Conservation (phyloP, 768 basidiomycete genomes). For the Xerocomus spinulosus region DNA sequence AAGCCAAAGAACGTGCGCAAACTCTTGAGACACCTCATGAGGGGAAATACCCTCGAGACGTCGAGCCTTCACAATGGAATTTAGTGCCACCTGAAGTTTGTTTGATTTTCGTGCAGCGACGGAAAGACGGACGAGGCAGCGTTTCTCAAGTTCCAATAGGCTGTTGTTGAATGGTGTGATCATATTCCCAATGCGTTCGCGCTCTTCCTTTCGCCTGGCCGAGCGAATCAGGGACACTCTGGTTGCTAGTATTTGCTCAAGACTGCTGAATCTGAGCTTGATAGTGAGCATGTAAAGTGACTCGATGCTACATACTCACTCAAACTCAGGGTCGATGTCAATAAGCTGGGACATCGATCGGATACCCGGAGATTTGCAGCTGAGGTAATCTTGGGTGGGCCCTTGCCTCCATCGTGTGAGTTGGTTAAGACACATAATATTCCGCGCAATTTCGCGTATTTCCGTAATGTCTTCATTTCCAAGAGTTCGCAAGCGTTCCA, state of each 20-base stretch:
- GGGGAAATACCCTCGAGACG: conserved; percentile 45
- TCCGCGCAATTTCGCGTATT: conserved; percentile 62
- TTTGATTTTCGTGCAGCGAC: conserved; percentile 63
- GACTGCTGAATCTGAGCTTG: conserved; percentile 57
- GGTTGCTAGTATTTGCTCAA: conserved; percentile 78
- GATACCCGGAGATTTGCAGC: conserved; percentile 31
- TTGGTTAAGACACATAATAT: conserved; percentile 80
- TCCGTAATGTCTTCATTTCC: conserved; percentile 79
- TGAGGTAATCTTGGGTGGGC: conserved; percentile 26
- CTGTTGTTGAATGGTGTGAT: conserved; percentile 46
- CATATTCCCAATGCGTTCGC: conserved; percentile 71
- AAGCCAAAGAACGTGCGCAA: conserved; percentile 85
- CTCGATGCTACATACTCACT: conserved; percentile 44
- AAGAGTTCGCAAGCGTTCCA: conserved; percentile 56
- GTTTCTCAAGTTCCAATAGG: conserved; percentile 59
- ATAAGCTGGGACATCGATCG: conserved; percentile 41
- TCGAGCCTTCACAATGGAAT: conserved; percentile 76
- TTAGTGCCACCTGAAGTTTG: conserved; percentile 78
- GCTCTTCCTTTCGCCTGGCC: conserved; percentile 61
- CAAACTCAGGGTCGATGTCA: conserved; percentile 52
- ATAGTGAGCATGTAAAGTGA: conserved; percentile 7
- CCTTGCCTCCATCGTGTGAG: conserved; percentile 56
- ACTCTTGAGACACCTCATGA: conserved; percentile 68
- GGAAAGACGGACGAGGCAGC: conserved; percentile 68
- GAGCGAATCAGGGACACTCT: conserved; percentile 79